phyloP scores from a whole-genome alignment of 2,329 filamentous ascomycete species.

The Botrytis sinoallii region DNA sequence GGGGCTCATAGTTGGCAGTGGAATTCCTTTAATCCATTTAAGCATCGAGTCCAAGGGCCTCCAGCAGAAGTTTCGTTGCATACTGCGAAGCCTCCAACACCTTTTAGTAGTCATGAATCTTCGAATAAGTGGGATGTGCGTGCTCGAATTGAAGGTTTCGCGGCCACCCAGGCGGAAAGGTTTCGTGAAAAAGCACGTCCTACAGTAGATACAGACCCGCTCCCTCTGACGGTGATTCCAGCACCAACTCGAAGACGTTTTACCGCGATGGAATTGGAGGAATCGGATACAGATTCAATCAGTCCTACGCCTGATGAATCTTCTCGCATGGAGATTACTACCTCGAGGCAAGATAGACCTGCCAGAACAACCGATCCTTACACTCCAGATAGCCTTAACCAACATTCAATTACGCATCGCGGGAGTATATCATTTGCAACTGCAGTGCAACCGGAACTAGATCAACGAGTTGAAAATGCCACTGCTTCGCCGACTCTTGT shows the following conservation, averaged over 20 bases:
- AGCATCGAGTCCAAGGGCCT: slow-evolving; percentile 30
- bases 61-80: slow-evolving; percentile 37
- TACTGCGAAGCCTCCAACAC: slow-evolving; percentile 24
- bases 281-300: slow-evolving; percentile 35
- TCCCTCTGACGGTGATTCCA: slow-evolving; percentile 60
- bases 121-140: slow-evolving; percentile 53
- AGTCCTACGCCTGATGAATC: background rate
- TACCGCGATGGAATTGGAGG: slow-evolving; percentile 54
- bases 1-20: slow-evolving; percentile 22
- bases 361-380: slow-evolving; percentile 31
- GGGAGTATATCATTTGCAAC: slow-evolving; percentile 34
- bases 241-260: slow-evolving; percentile 58
- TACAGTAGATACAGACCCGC: slow-evolving; percentile 51
- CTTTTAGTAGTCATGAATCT: slow-evolving; percentile 24
- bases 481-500: slow-evolving; percentile 1
- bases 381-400: slow-evolving; percentile 30
- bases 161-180: slow-evolving; percentile 57
- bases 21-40: slow-evolving; percentile 35
- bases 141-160: slow-evolving; percentile 58
- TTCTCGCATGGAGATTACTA: slow-evolving; percentile 1
- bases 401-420: slow-evolving; percentile 31
- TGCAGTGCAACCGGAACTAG: slow-evolving; percentile 23
- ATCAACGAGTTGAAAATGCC: slow-evolving; percentile 10
- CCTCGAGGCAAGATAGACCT: slow-evolving; percentile 16
- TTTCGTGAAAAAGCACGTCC: slow-evolving; percentile 55